Evolutionary conservation across 306 rosid species (phyloP).

Genomic region (Trifolium dubium): DNA sequence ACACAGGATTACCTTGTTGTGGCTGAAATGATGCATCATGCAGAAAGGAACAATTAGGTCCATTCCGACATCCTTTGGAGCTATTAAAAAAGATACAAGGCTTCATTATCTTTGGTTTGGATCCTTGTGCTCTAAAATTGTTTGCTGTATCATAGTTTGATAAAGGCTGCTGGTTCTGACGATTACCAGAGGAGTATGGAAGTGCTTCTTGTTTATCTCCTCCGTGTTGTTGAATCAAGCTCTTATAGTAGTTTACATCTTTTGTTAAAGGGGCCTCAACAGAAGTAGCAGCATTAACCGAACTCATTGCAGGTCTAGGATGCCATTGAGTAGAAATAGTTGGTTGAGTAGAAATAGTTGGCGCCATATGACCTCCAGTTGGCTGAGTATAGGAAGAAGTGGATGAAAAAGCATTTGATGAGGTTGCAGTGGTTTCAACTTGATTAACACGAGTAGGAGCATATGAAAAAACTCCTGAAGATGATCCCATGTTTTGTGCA

Average conservation of each 20-base stretch:
- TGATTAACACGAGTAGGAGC: constrained; percentile 44
- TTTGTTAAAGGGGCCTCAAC: constrained; percentile 57
- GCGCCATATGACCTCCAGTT: constrained; percentile 44
- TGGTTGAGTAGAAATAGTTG: constrained; percentile 49
- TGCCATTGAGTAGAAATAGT: constrained; percentile 50
- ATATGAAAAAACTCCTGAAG: constrained; percentile 51
- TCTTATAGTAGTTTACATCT: constrained; percentile 83
- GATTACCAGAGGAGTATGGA: constrained; percentile 49
- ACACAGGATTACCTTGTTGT: constrained; percentile 53
- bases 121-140: constrained; percentile 60
- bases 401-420: constrained; percentile 42
- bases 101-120: constrained; percentile 80
- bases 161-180: constrained; percentile 51
- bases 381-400: constrained; percentile 52
- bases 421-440: constrained; percentile 46
- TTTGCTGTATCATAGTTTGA: constrained; percentile 58
- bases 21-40: constrained; percentile 73
- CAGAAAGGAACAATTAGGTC: constrained; percentile 79
- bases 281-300: constrained; percentile 52
- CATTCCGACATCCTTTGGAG: constrained; percentile 89
- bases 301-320: constrained; percentile 42
- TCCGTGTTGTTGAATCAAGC: constrained; percentile 94
- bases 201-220: constrained; percentile 73
- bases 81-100: constrained; percentile 92
- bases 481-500: constrained; percentile 50